Evolutionary conservation across 768 basidiomycete species (phyloP).

Genomic region (Hygrophorus russula): DNA sequence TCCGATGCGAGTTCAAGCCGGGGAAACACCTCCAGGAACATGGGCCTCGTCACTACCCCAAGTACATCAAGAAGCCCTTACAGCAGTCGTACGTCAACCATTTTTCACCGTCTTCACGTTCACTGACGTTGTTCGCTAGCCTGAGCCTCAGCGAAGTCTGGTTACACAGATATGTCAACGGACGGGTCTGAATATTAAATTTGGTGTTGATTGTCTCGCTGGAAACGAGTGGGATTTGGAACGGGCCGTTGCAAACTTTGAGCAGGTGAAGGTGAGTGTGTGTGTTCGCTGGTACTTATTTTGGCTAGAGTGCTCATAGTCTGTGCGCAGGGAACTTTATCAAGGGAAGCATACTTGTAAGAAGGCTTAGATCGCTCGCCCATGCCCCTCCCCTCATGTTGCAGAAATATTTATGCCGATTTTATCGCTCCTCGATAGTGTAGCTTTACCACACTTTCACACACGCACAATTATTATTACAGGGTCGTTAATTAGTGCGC

Average conservation of each 20-base stretch:
- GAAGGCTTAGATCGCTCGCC: slow-evolving; percentile 1
- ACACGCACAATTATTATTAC: no score
- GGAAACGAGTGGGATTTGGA: slow-evolving; percentile 81
- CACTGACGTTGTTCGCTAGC: slow-evolving; percentile 25
- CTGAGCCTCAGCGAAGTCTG: slow-evolving; percentile 57
- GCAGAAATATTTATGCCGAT: no score
- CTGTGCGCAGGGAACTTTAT: slow-evolving; percentile 29
- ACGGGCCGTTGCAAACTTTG: slow-evolving; percentile 74
- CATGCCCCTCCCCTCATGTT: no score
- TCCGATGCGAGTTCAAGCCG: slow-evolving; percentile 60
- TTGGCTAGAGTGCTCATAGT: slow-evolving; percentile 13
- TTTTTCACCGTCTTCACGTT: slow-evolving; percentile 6
- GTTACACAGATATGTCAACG: slow-evolving; percentile 60
- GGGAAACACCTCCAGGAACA: slow-evolving; percentile 16
- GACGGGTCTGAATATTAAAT: slow-evolving; percentile 73
- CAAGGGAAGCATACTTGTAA: slow-evolving; percentile 47
- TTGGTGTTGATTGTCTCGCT: slow-evolving; percentile 74
- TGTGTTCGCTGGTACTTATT: slow-evolving; percentile 1
- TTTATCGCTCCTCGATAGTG: no score
- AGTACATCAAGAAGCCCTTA: slow-evolving; percentile 36
- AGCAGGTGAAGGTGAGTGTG: slow-evolving; percentile 68
- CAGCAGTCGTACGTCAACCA: slow-evolving; percentile 41
- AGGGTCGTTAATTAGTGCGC: no score
- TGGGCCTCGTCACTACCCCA: slow-evolving; percentile 21
- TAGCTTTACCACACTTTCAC: no score